Conservation (phyloP, 73 alveolate genomes). For the Blepharisma stoltei region DNA sequence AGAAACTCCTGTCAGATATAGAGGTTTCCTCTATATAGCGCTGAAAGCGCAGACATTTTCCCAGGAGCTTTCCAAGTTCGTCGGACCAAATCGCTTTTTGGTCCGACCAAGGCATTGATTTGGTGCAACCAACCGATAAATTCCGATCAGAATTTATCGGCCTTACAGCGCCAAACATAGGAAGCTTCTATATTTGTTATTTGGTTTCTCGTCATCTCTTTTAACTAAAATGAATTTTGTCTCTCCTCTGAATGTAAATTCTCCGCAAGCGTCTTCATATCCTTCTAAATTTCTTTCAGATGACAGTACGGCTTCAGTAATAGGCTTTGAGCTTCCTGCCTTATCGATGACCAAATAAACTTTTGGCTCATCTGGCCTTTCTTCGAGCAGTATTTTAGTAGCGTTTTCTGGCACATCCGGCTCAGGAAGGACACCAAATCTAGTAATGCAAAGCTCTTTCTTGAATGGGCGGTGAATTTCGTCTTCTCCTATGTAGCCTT, state of each 20-base stretch:
- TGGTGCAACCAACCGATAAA: no score
- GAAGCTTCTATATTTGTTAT: no score
- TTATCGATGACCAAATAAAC: conserved; percentile 5
- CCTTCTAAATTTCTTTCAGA: conserved; percentile 13
- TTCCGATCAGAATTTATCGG: no score
- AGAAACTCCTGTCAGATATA: not conserved
- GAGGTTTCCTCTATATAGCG: no score
- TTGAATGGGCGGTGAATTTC: not conserved
- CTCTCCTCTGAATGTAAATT: not conserved
- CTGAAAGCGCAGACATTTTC: no score
- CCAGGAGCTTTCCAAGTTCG: no score
- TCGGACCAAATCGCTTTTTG: no score
- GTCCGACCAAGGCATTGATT: no score
- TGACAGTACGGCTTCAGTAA: not conserved
- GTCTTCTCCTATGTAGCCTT: not conserved
- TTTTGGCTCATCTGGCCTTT: not conserved
- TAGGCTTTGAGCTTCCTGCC: not conserved
- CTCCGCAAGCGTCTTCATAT: not conserved
- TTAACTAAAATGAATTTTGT: not conserved
- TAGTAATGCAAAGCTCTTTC: conserved; percentile 3
- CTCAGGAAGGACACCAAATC: not conserved
- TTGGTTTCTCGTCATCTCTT: not conserved
- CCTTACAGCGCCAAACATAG: no score
- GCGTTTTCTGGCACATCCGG: not conserved
- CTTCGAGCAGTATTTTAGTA: not conserved